A percentile compares a stretch with the other conserved stretches of the same genome.
Conservation (phyloP, 2,329 filamentous ascomycete genomes). For the Aureobasidium sp. region DNA sequence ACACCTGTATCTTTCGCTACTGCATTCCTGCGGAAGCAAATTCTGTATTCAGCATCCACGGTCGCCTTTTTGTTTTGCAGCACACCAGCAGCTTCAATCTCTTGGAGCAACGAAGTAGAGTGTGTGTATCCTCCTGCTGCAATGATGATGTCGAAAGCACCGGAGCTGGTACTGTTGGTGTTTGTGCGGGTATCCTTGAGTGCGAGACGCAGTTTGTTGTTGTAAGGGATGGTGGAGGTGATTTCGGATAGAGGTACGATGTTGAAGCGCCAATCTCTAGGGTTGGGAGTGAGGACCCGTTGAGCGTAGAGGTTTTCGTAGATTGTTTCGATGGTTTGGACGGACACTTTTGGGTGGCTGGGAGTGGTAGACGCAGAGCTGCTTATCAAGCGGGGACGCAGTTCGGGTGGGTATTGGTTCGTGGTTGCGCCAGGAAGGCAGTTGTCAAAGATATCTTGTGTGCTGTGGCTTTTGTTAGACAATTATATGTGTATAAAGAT, state of each 20-base stretch:
- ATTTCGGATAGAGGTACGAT: conserved; percentile 18
- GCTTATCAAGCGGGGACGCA: not conserved
- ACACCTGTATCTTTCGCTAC: conserved; percentile 16
- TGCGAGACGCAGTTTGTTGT: conserved; percentile 17
- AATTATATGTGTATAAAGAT: too few species aligned
- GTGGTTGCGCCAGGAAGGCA: not conserved
- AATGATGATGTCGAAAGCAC: conserved; percentile 20
- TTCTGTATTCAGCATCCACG: conserved; percentile 17
- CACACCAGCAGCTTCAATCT: not conserved
- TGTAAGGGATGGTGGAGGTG: conserved; percentile 9
- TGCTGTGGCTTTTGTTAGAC: conserved; percentile 9
- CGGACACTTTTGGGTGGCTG: conserved; percentile 19
- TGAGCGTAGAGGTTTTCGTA: conserved; percentile 24
- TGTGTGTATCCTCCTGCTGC: conserved; percentile 19
- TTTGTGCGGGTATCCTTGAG: conserved; percentile 19
- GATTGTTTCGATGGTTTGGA: conserved; percentile 21
- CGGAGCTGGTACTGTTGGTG: conserved; percentile 1
- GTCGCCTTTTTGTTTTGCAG: not conserved
- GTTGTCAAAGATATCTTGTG: conserved; percentile 17
- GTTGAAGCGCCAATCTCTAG: conserved; percentile 21
- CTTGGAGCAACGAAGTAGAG: not conserved
- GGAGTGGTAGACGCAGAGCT: not conserved
- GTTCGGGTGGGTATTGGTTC: conserved; percentile 9
- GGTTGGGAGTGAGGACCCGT: conserved; percentile 19
- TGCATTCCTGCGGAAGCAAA: conserved; percentile 4